Conservation (phyloP, 164 flowering plant genomes). For the Vitis rupestris region DNA sequence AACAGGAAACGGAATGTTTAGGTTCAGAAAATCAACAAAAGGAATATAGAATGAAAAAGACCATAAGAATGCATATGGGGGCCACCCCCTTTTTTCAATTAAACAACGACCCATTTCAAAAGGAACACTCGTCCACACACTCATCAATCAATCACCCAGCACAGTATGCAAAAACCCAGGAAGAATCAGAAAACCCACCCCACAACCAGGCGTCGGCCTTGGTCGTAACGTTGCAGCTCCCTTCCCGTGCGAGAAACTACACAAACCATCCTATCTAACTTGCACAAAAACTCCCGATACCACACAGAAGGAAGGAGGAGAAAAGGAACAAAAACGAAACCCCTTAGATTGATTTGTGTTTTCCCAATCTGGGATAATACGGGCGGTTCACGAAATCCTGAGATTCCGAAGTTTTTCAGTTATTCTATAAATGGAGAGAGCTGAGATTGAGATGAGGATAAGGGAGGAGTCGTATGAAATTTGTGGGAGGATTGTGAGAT, state of each 20-base stretch:
- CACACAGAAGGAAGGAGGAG: neutral
- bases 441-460: no score
- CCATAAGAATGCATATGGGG: no score
- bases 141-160: no score
- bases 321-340: neutral
- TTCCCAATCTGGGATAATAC: no score
- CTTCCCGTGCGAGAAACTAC: constrained; percentile 53
- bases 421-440: no score
- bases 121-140: neutral
- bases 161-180: neutral
- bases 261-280: constrained; percentile 32
- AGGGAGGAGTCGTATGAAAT: no score
- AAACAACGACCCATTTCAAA: neutral
- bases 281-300: neutral
- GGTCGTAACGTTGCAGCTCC: constrained; percentile 51
- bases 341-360: no score
- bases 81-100: neutral
- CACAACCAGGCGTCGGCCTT: constrained; percentile 54
- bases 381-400: no score
- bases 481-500: no score
- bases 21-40: neutral
- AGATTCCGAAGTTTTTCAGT: no score
- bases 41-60: no score
- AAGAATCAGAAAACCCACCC: constrained; percentile 33
- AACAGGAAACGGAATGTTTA: neutral